phyloP scores from a whole-genome alignment of 192 early-diverging fungal genomes.

The Backusella circina region DNA sequence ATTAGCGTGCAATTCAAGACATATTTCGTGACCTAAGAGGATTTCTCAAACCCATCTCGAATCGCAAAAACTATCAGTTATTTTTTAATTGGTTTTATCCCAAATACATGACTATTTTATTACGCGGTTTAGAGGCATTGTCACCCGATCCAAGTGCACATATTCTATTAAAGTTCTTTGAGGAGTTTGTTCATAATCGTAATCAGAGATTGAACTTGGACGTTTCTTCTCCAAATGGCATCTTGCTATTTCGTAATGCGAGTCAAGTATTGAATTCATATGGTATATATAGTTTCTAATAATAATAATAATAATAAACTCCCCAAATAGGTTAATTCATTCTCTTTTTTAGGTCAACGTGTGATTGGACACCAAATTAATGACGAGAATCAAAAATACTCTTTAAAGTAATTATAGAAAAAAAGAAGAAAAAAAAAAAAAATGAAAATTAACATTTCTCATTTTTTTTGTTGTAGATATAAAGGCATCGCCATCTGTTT shows the following conservation, averaged over 20 bases:
- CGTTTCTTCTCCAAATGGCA: slow-evolving; percentile 77
- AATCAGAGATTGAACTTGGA: slow-evolving; percentile 80
- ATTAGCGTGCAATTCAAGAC: slow-evolving; percentile 51
- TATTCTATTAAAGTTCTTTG: slow-evolving; percentile 69
- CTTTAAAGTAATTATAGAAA: slow-evolving; percentile 2
- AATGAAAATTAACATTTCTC: not conserved
- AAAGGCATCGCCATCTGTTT: slow-evolving; percentile 82
- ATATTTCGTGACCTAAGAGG: slow-evolving; percentile 77
- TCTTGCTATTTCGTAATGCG: slow-evolving; percentile 84
- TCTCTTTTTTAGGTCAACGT: slow-evolving; percentile 1
- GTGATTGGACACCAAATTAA: not conserved
- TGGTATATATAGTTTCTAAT: too few species aligned
- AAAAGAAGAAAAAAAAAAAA: not conserved
- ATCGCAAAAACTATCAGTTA: slow-evolving; percentile 51
- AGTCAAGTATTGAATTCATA: slow-evolving; percentile 61
- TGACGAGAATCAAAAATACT: slow-evolving; percentile 15
- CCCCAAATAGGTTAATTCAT: not conserved
- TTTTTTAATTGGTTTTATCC: slow-evolving; percentile 90
- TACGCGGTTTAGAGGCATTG: slow-evolving; percentile 65
- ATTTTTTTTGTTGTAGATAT: slow-evolving; percentile 39
- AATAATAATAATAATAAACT: not conserved
- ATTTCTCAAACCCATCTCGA: slow-evolving; percentile 62
- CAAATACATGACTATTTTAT: slow-evolving; percentile 56
- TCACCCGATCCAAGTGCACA: slow-evolving; percentile 59
- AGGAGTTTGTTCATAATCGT: slow-evolving; percentile 80